These are phyloP conservation scores for Epicoccum sorghinum DNA, from an alignment of 2,329 filamentous ascomycete species.

Conservation along the genomic window DNA sequence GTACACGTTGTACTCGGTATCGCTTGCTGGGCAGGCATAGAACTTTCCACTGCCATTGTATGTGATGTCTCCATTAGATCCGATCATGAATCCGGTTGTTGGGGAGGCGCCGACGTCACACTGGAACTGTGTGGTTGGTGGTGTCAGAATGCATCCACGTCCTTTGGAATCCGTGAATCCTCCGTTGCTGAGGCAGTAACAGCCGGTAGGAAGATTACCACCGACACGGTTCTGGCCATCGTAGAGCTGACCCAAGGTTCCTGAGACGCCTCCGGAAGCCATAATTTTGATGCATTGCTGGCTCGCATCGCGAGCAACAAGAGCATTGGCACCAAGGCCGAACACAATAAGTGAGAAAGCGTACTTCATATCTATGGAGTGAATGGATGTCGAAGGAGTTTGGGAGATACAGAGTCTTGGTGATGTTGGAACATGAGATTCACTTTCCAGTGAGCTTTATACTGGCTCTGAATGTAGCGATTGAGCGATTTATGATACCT, in stretches of 20 bases:
- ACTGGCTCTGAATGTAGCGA: neutral
- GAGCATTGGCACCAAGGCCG: conserved; percentile 30
- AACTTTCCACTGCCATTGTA: conserved; percentile 61
- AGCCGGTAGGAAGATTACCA: conserved; percentile 53
- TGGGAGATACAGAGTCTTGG: neutral
- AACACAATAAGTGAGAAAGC: conserved; percentile 25
- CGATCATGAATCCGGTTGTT: conserved; percentile 62
- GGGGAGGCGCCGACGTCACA: conserved; percentile 61
- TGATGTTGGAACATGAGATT: neutral
- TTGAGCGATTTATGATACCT: neutral
- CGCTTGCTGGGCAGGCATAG: conserved; percentile 65
- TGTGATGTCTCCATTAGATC: conserved; percentile 58
- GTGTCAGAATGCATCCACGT: conserved; percentile 68
- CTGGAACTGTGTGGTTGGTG: conserved; percentile 65
- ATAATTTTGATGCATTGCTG: conserved; percentile 25
- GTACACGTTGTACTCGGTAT: conserved; percentile 64
- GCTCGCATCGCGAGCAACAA: conserved; percentile 25
- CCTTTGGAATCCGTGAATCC: conserved; percentile 61
- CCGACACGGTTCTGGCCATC: conserved; percentile 69
- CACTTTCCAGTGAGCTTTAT: neutral
- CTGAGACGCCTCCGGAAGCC: conserved; percentile 41
- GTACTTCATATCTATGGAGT: conserved; percentile 27
- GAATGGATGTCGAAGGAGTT: neutral
- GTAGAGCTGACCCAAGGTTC: conserved; percentile 64
- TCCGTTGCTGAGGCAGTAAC: conserved; percentile 58